These are phyloP conservation scores for Peronosclerospora sorghi DNA, from an alignment of 352 stramenopile species.

Conservation along the genomic window DNA sequence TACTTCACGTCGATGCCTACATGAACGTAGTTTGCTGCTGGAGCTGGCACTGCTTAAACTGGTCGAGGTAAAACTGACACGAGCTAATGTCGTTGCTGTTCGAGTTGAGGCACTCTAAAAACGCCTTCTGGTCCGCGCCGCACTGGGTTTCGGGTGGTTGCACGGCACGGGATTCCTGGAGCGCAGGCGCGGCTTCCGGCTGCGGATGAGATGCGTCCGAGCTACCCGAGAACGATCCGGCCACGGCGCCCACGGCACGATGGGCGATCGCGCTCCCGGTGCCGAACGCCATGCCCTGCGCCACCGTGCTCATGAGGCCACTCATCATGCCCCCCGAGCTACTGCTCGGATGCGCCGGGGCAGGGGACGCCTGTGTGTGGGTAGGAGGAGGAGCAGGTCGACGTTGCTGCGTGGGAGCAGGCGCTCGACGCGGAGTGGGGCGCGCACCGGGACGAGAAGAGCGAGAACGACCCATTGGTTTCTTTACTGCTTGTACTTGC, in stretches of 20 bases:
- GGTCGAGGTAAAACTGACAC: slow-evolving; percentile 85
- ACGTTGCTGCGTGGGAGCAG: slow-evolving; percentile 29
- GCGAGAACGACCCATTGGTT: slow-evolving; percentile 71
- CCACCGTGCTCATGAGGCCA: slow-evolving; percentile 92
- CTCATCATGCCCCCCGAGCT: slow-evolving; percentile 80
- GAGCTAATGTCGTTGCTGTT: slow-evolving; percentile 82
- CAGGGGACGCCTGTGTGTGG: slow-evolving; percentile 32
- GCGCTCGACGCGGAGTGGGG: slow-evolving; percentile 29
- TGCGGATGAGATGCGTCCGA: slow-evolving; percentile 32
- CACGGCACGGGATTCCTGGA: slow-evolving; percentile 16
- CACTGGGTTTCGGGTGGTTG: slow-evolving; percentile 46
- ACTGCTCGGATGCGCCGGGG: slow-evolving; percentile 42
- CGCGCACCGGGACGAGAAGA: slow-evolving; percentile 33
- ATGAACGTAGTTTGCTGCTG: slow-evolving; percentile 63
- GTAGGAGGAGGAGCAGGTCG: slow-evolving; percentile 40
- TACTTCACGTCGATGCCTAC: slow-evolving; percentile 16
- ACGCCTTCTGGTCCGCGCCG: slow-evolving; percentile 64
- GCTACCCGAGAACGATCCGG: slow-evolving; percentile 50
- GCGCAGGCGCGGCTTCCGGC: slow-evolving; percentile 19
- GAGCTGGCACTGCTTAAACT: slow-evolving; percentile 78
- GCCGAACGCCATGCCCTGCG: slow-evolving; percentile 96
- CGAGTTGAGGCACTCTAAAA: slow-evolving; percentile 72
- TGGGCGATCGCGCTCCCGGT: slow-evolving; percentile 94
- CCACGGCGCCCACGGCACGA: slow-evolving; percentile 74
- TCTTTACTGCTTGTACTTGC: no score